phyloP scores from a whole-genome alignment of 179 eudicot species.

The Drosera spatulata region DNA sequence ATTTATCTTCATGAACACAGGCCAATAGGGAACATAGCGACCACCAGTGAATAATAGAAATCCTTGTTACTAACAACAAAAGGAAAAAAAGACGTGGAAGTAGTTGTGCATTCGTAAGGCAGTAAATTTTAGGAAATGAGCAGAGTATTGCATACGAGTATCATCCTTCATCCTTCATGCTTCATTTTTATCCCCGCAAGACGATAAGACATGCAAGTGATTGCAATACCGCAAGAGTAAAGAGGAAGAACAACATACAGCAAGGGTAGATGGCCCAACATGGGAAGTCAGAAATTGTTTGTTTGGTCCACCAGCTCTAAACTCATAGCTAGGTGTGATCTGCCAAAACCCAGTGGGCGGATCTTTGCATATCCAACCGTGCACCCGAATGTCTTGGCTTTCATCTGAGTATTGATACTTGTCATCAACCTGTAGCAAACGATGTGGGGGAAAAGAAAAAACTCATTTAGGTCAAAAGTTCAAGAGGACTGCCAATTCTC shows the following conservation, averaged over 20 bases:
- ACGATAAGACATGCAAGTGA: background rate
- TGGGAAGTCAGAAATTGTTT: slow-evolving; percentile 95
- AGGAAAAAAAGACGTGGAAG: no score
- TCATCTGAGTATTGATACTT: slow-evolving; percentile 88
- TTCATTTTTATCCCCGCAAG: no score
- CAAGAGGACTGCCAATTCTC: background rate
- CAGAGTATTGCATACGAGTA: no score
- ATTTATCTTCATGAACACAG: no score
- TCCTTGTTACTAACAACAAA: no score
- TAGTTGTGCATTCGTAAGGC: no score
- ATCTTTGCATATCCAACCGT: slow-evolving; percentile 73
- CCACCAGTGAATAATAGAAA: no score
- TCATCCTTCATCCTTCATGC: no score
- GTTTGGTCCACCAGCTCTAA: slow-evolving; percentile 87
- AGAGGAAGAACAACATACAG: slow-evolving; percentile 37
- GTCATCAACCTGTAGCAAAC: slow-evolving; percentile 68
- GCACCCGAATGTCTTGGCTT: slow-evolving; percentile 72
- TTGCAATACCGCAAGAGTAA: no score
- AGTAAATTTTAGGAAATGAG: no score
- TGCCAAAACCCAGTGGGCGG: slow-evolving; percentile 95
- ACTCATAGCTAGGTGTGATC: slow-evolving; percentile 86
- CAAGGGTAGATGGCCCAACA: slow-evolving; percentile 84
- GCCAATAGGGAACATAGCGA: no score
- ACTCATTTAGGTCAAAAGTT: background rate
- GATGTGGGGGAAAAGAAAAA: background rate